Base-by-base conservation (phyloP, 1,139 yeast genomes). In the Yamadazyma diddensiae region DNA sequence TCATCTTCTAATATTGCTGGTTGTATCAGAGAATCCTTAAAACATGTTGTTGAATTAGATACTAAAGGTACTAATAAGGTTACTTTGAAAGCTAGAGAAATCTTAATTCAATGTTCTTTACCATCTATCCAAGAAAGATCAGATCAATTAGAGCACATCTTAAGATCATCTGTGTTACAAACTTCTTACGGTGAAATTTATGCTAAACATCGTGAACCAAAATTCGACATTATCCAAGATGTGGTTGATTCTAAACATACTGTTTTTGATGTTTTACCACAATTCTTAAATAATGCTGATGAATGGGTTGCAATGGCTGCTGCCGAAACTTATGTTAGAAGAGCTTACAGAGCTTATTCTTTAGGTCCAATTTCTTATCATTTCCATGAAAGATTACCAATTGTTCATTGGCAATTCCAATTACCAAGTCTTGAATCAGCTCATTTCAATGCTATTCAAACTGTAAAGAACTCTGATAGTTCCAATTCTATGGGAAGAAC, bases 111-210 rank as follows among this genome's bases (percentile, higher is more conserved):
- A 69, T 90, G 97, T 57, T 87, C 97, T 25, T 73, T 92, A 62
- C 98, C 99, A 28, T 88, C 97, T 5, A 82, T 88, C 45, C 82
- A 85, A 60, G 98, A 92, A 66, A 82, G 98, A 66, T 83, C 95
- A 16, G 97, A 90, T 56, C 98, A 94, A 68, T 76, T 92, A 55
- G 97, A 92, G 64, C 97, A 90, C 59, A 92, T 92, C 50, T 76
- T 92, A 61, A 80, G 90, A 59, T 80, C 95, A 12, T 81, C 97
- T 26, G 97, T 92, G 30, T 86, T 90, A 49, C 88, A 85, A 52
- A 77, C 94, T 22, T 73, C 82, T 17, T 92, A 90, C 53, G 97
- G 97, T 49, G 94, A 87, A 51, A 76, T 82, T 33, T 72, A 66
- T 49, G 76, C 82, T 35, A 78, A 77, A 50, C 94, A 88, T 55